A percentile compares a stretch with the other conserved stretches of the same genome.
These are phyloP conservation scores for Rubroboletus pulcherrimus DNA, from an alignment of 768 basidiomycete species.

Conservation along the genomic window DNA sequence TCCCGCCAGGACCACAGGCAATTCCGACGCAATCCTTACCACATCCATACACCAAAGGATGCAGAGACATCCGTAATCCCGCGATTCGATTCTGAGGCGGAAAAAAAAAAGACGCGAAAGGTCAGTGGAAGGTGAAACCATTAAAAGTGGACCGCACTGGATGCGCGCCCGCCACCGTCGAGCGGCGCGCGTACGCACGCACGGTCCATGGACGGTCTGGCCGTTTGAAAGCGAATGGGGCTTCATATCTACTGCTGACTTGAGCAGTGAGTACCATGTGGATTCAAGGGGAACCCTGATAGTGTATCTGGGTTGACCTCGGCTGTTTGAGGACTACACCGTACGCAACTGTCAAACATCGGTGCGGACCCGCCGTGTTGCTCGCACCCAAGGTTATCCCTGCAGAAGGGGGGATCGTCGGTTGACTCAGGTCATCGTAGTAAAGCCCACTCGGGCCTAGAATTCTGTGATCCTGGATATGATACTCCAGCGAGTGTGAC, in stretches of 20 bases:
- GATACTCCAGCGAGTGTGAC: not conserved
- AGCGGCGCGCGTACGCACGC: not conserved
- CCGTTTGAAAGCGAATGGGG: not conserved
- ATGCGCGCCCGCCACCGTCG: not conserved
- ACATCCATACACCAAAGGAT: not conserved
- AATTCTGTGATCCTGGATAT: not conserved
- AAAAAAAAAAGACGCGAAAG: not conserved
- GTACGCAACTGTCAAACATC: not conserved
- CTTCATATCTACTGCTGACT: not conserved
- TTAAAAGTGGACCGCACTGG: not conserved
- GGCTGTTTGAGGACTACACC: conserved; percentile 5
- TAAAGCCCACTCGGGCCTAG: not conserved
- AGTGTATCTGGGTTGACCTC: not conserved
- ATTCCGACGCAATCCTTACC: not conserved
- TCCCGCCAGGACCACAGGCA: not conserved
- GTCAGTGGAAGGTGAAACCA: conserved; percentile 1
- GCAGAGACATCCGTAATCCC: not conserved
- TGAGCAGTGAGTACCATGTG: not conserved
- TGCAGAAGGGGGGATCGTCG: not conserved
- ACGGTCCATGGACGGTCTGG: not conserved
- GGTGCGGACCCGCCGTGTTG: not conserved
- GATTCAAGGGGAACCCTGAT: not conserved
- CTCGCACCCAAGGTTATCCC: conserved; percentile 3
- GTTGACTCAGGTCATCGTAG: not conserved
- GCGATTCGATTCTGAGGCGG: not conserved